These are phyloP conservation scores for Phytopythium delawarense DNA, from an alignment of 352 stramenopile genomes.

Conservation along the genomic window DNA sequence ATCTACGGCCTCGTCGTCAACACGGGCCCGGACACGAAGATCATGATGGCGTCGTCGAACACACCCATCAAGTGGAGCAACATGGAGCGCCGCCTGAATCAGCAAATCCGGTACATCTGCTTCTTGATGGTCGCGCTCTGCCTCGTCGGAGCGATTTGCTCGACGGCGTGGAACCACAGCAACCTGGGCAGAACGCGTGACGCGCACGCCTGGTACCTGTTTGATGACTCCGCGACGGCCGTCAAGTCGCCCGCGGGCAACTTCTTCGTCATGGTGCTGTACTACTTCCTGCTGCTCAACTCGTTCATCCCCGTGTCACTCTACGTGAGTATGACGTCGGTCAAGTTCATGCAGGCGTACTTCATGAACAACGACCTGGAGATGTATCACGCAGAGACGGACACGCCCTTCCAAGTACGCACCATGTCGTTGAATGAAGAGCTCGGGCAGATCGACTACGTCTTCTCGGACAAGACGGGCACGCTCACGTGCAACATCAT, in stretches of 20 bases:
- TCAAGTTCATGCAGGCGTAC: constrained; percentile 90
- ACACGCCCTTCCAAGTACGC: constrained; percentile 90
- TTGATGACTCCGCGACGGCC: constrained; percentile 37
- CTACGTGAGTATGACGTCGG: constrained; percentile 93
- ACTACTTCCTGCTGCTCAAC: constrained; percentile 92
- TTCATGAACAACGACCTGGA: constrained; percentile 91
- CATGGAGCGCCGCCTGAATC: constrained; percentile 79
- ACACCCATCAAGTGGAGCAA: constrained; percentile 87
- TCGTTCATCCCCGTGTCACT: constrained; percentile 95
- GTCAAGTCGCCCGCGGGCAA: constrained; percentile 58
- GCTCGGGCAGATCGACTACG: constrained; percentile 91
- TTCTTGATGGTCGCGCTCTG: constrained; percentile 76
- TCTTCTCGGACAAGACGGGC: constrained; percentile 95
- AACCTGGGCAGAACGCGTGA: constrained; percentile 39
- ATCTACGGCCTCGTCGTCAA: constrained; percentile 91
- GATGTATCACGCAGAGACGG: constrained; percentile 92
- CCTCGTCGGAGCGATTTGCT: constrained; percentile 54
- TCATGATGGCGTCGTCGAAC: constrained; percentile 84
- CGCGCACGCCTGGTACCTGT: constrained; percentile 70
- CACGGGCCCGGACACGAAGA: constrained; percentile 87
- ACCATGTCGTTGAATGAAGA: constrained; percentile 94
- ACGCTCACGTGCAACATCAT: constrained; percentile 96
- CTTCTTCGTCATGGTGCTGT: constrained; percentile 90
- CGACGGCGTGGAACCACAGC: constrained; percentile 60
- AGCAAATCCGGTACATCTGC: constrained; percentile 84